Conservation (phyloP, 495 filamentous ascomycete genomes). For the Aspergillus bridgeri region DNA sequence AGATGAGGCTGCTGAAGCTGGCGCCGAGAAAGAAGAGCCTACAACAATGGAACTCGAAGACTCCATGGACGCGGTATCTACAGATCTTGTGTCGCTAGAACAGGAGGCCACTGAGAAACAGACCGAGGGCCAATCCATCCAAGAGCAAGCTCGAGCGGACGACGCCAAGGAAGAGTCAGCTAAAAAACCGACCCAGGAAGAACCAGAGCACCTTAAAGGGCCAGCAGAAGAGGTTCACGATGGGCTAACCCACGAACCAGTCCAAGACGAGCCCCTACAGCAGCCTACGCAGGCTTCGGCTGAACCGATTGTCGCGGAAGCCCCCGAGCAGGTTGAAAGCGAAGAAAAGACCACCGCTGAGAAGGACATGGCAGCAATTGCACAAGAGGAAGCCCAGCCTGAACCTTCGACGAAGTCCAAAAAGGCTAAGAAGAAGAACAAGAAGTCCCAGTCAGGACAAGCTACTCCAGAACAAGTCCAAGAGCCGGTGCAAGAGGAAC, state of each 20-base stretch:
- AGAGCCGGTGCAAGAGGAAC: neutral
- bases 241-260: no score
- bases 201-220: neutral
- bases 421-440: no score
- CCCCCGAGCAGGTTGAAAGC: neutral
- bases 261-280: no score
- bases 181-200: neutral
- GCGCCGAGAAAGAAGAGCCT: slow-evolving; percentile 5
- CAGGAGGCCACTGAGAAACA: neutral
- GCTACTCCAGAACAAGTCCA: neutral
- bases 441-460: no score
- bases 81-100: neutral
- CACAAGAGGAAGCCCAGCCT: neutral
- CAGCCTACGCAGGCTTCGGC: neutral
- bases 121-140: neutral
- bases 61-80: neutral
- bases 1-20: neutral
- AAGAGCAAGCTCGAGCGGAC: neutral
- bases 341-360: neutral
- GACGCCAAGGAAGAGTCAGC: neutral
- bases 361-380: neutral
- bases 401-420: neutral
- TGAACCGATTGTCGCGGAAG: neutral
- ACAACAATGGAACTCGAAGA: slow-evolving; percentile 4
- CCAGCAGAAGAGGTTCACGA: neutral